A percentile compares a stretch with the other conserved stretches of the same genome.
Conservation (phyloP, 1,139 yeast genomes). For the Candida sojae region DNA sequence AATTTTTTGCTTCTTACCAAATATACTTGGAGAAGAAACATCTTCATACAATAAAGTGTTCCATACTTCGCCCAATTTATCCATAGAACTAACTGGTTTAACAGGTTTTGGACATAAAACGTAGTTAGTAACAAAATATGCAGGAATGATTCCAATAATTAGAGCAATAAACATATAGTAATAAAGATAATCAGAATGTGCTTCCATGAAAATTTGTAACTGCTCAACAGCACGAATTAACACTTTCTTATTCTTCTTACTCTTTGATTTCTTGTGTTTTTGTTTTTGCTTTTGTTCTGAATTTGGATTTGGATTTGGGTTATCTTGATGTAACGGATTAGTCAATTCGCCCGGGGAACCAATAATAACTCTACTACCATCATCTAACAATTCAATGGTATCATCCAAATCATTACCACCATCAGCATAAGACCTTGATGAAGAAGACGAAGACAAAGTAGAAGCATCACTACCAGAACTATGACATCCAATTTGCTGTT, state of each 20-base stretch:
- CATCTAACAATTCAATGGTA: constrained; percentile 5
- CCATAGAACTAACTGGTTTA: constrained; percentile 10
- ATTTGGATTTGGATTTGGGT: not conserved
- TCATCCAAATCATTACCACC: constrained; percentile 5
- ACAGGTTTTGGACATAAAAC: not conserved
- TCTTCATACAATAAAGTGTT: constrained; percentile 16
- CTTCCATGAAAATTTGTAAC: constrained; percentile 18
- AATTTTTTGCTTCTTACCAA: constrained; percentile 9
- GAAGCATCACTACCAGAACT: not conserved
- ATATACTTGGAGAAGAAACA: constrained; percentile 1
- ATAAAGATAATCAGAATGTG: constrained; percentile 20
- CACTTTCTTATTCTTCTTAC: not conserved
- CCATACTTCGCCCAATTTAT: constrained; percentile 13
- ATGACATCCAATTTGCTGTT: not conserved
- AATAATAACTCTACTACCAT: constrained; percentile 1
- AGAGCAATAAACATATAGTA: constrained; percentile 17
- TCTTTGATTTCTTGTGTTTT: not conserved
- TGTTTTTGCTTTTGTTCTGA: not conserved
- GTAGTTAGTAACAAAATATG: constrained; percentile 5
- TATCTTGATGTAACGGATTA: not conserved
- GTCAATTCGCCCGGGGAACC: not conserved
- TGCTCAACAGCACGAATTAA: constrained; percentile 7
- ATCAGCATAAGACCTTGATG: not conserved
- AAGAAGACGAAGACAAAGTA: not conserved
- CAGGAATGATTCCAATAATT: constrained; percentile 12